Percentiles rank a stretch among this genome's conserved stretches.
Evolutionary conservation across 2,329 filamentous ascomycete genomes (phyloP).

Genomic region (Pseudopyrenochaeta lycopersici): DNA sequence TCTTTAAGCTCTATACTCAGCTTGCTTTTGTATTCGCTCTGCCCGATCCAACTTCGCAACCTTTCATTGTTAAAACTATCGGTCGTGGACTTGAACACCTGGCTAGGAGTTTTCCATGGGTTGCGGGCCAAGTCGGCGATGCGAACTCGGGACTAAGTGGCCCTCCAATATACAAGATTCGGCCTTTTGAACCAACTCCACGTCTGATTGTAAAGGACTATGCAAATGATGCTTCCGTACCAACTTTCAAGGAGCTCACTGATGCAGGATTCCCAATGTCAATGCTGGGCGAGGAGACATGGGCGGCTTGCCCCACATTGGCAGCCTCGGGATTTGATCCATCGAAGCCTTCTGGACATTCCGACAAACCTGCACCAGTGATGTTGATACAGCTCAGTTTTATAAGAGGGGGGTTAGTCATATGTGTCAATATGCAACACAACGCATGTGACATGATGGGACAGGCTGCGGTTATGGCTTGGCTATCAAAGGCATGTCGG

Average conservation of each 20-base stretch:
- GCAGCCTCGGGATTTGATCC: slow-evolving; percentile 29
- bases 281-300: slow-evolving; percentile 58
- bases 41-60: slow-evolving; percentile 16
- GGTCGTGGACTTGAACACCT: slow-evolving; percentile 39
- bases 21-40: slow-evolving; percentile 54
- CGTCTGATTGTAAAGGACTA: slow-evolving; percentile 56
- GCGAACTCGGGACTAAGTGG: slow-evolving; percentile 44
- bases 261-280: slow-evolving; percentile 55
- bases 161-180: slow-evolving; percentile 53
- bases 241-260: slow-evolving; percentile 52
- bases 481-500: slow-evolving; percentile 61
- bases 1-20: slow-evolving; percentile 58
- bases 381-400: slow-evolving; percentile 60
- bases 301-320: slow-evolving; percentile 54
- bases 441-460: slow-evolving; percentile 62
- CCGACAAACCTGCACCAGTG: slow-evolving; percentile 45
- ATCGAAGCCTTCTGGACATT: slow-evolving; percentile 19
- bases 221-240: slow-evolving; percentile 43
- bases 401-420: slow-evolving; percentile 59
- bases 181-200: slow-evolving; percentile 40
- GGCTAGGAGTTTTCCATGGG: slow-evolving; percentile 55
- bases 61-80: slow-evolving; percentile 16
- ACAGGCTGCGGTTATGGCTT: slow-evolving; percentile 56
- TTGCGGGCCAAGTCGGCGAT: slow-evolving; percentile 51
- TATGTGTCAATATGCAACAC: slow-evolving; percentile 61